Conservation (phyloP, 2,329 filamentous ascomycete species). For the Colletotrichum zoysiae region DNA sequence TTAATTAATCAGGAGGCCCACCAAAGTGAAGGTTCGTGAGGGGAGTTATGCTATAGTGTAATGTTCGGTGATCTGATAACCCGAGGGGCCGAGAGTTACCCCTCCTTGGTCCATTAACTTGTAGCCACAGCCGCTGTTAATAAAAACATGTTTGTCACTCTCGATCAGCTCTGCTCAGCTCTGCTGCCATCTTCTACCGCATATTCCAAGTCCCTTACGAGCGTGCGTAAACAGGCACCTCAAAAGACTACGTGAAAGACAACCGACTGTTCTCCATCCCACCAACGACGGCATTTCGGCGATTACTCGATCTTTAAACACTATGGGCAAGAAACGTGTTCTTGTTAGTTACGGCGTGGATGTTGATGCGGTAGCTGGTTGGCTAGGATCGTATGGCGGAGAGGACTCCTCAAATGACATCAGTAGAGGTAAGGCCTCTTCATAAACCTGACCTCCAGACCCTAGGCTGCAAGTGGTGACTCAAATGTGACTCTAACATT, state of each 20-base stretch:
- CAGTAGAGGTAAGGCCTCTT: constrained; percentile 66
- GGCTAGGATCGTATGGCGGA: constrained; percentile 81
- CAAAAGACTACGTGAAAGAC: neutral
- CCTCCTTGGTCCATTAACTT: constrained; percentile 13
- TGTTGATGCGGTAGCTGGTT: constrained; percentile 81
- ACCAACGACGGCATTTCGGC: neutral
- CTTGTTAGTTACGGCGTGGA: constrained; percentile 74
- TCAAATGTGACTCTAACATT: neutral
- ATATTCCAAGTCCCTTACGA: constrained; percentile 2
- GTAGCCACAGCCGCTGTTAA: neutral
- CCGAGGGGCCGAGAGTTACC: constrained; percentile 9
- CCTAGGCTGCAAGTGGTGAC: neutral
- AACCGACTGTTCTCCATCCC: neutral
- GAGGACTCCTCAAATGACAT: constrained; percentile 81
- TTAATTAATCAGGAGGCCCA: neutral
- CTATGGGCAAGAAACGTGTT: constrained; percentile 54
- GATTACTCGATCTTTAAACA: neutral
- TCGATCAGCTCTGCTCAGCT: neutral
- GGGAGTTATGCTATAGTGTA: neutral
- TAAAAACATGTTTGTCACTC: constrained; percentile 7
- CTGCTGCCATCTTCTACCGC: no score
- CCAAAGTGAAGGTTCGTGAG: constrained; percentile 2
- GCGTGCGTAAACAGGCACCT: no score
- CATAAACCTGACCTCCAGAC: no score
- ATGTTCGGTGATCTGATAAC: constrained; percentile 5